Conservation (phyloP, 768 basidiomycete genomes). For the Cubamyces sp. region DNA sequence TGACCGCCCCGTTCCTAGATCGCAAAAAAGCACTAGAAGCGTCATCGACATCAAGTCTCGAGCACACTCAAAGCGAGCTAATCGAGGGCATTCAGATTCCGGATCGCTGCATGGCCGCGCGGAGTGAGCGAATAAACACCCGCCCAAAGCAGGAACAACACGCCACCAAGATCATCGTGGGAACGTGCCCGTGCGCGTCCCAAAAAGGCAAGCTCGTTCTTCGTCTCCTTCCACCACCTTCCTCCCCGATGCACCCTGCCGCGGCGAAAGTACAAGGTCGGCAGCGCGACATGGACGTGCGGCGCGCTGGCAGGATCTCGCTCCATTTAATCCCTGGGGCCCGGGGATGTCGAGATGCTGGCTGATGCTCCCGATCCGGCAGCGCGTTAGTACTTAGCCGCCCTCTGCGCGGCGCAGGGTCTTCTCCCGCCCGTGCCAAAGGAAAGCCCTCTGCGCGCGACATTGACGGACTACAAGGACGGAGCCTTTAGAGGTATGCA, state of each 20-base stretch:
- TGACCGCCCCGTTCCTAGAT: neutral
- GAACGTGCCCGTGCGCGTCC: constrained; percentile 1
- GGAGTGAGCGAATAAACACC: constrained; percentile 10
- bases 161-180: constrained; percentile 1
- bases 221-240: neutral
- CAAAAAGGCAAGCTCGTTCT: constrained; percentile 10
- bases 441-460: neutral
- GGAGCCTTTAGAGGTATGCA: neutral
- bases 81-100: neutral
- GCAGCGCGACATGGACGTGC: neutral
- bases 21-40: neutral
- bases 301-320: neutral
- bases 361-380: constrained; percentile 9
- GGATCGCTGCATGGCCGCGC: neutral
- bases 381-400: constrained; percentile 18
- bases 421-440: constrained; percentile 1
- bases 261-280: constrained; percentile 8
- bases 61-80: constrained; percentile 9
- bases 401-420: neutral
- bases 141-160: constrained; percentile 15
- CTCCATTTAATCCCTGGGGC: neutral
- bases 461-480: constrained; percentile 17
- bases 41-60: neutral
- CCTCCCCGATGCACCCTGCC: neutral
- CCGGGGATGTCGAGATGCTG: neutral